A percentile compares a stretch with the other conserved stretches of the same genome.
Conservation (phyloP, 225 moss, liverwort and hornwort genomes). For the Pseudoscleropodium purum region DNA sequence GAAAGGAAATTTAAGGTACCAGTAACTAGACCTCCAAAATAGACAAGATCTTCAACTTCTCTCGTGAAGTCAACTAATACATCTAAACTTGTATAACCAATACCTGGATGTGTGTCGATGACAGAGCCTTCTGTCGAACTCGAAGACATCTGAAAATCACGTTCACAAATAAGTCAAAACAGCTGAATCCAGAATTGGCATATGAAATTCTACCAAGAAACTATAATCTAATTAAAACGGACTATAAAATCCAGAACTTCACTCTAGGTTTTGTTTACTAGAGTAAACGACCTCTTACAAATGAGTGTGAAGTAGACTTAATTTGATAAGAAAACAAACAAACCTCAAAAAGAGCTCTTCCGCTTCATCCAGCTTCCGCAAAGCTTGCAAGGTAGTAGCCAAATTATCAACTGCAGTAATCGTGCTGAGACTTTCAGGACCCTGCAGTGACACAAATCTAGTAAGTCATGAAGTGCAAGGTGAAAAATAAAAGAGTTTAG, state of each 20-base stretch:
- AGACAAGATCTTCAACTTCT: not conserved
- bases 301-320: not conserved
- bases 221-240: not conserved
- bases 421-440: conserved; percentile 75
- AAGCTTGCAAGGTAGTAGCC: conserved; percentile 81
- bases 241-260: not conserved
- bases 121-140: conserved; percentile 62
- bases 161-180: not conserved
- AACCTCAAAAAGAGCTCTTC: conserved; percentile 88
- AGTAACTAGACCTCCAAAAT: not conserved
- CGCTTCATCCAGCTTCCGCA: conserved; percentile 83
- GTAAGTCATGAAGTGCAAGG: not conserved
- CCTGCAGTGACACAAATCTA: conserved; percentile 29
- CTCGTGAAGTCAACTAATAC: not conserved
- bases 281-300: not conserved
- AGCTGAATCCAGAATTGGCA: not conserved
- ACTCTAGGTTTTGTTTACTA: not conserved
- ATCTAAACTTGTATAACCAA: not conserved
- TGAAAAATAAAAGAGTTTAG: not conserved
- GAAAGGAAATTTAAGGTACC: not conserved
- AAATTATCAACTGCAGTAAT: conserved; percentile 86
- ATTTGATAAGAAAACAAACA: not conserved
- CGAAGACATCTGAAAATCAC: conserved; percentile 59
- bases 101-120: conserved; percentile 79
- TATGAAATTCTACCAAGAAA: not conserved